phyloP scores from a whole-genome alignment of 164 flowering plant species.

The Vitis cinerea region DNA sequence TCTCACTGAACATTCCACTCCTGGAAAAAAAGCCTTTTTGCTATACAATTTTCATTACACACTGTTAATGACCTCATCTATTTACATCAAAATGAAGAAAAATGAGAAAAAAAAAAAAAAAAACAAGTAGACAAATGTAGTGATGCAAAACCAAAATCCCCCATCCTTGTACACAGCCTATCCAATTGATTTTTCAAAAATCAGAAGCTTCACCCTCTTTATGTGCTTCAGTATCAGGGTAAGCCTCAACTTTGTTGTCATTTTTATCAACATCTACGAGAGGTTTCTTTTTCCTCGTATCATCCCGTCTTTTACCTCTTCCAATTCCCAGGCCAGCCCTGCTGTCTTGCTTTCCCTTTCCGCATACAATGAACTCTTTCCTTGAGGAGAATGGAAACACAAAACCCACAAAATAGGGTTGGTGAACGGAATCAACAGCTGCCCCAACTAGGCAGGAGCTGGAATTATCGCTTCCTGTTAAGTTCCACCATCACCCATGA shows the following conservation, averaged over 20 bases:
- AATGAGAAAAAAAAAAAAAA: neutral
- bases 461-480: neutral
- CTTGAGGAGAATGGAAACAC: neutral
- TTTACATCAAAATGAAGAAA: conserved; percentile 25
- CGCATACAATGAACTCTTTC: conserved; percentile 1
- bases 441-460: conserved; percentile 1
- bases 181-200: neutral
- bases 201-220: neutral
- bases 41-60: conserved; percentile 42
- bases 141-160: conserved; percentile 14
- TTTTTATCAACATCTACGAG: neutral
- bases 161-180: neutral
- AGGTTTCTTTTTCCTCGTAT: neutral
- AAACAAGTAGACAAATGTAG: conserved; percentile 2
- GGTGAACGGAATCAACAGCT: conserved; percentile 10
- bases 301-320: conserved; percentile 1
- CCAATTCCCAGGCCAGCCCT: conserved; percentile 31
- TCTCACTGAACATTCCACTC: conserved; percentile 8
- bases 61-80: conserved; percentile 30
- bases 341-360: conserved; percentile 5
- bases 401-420: conserved; percentile 11
- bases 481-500: conserved; percentile 40
- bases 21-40: conserved; percentile 10
- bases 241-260: neutral
- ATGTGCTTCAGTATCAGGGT: neutral